phyloP scores from a whole-genome alignment of 2,329 filamentous ascomycete genomes.

The Fusarium musae region DNA sequence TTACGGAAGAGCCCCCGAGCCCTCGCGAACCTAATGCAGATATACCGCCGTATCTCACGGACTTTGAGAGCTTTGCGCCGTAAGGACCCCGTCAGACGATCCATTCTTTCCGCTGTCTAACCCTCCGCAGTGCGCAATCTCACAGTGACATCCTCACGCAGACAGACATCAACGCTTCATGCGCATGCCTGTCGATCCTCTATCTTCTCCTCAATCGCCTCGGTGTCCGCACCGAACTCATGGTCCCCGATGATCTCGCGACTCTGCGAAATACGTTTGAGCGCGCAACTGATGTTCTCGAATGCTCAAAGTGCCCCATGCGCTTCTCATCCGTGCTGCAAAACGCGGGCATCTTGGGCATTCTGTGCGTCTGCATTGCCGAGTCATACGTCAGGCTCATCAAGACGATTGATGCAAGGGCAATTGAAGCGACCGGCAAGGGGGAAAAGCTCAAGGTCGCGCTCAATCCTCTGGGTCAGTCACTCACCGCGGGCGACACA shows the following conservation, averaged over 20 bases:
- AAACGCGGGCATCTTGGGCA: neutral
- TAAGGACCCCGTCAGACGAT: neutral
- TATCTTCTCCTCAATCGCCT: constrained; percentile 7
- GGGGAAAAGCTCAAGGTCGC: neutral
- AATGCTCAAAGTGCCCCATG: neutral
- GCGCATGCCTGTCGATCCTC: constrained; percentile 1
- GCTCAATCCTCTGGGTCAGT: neutral
- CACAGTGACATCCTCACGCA: constrained; percentile 1
- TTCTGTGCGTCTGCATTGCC: neutral
- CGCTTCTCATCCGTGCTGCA: constrained; percentile 1
- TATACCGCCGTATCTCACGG: neutral
- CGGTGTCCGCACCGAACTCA: neutral
- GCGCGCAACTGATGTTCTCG: neutral
- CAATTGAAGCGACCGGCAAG: neutral
- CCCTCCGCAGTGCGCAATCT: neutral
- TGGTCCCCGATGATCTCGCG: neutral
- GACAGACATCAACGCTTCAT: constrained; percentile 8
- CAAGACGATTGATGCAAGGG: neutral
- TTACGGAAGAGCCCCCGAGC: neutral
- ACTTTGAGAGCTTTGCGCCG: neutral
- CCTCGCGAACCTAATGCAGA: neutral
- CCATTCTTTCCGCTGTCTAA: neutral
- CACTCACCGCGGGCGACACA: neutral
- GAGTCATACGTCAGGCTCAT: constrained; percentile 9
- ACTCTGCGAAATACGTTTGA: neutral